phyloP scores from a whole-genome alignment of 495 filamentous ascomycete species.

The Pseudoneurospora amorphoporcata region DNA sequence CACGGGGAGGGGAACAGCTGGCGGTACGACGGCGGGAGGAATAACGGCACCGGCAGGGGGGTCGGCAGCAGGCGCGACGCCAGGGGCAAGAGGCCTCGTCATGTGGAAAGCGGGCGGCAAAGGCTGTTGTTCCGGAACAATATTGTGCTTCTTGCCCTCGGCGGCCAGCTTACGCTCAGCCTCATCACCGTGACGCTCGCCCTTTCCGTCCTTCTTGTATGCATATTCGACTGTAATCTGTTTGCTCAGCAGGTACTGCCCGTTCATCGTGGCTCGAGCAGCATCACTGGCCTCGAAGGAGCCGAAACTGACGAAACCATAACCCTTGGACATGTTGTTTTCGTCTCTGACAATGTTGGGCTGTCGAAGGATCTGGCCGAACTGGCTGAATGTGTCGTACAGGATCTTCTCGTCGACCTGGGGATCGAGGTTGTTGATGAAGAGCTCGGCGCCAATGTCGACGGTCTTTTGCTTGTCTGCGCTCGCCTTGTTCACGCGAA shows the following conservation, averaged over 20 bases:
- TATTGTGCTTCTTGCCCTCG: conserved; percentile 89
- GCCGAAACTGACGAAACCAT: conserved; percentile 91
- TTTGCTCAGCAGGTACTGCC: conserved; percentile 95
- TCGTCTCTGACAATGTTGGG: conserved; percentile 96
- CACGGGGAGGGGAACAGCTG: neutral
- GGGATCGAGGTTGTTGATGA: conserved; percentile 90
- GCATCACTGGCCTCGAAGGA: conserved; percentile 92
- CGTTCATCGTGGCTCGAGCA: conserved; percentile 87
- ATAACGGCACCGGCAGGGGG: conserved; percentile 16
- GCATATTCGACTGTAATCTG: conserved; percentile 93
- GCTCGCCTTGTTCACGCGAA: conserved; percentile 83
- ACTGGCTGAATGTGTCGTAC: conserved; percentile 95
- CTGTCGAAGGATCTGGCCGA: conserved; percentile 70
- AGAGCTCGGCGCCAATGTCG: conserved; percentile 94
- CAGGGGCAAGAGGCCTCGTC: conserved; percentile 9
- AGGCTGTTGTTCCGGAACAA: conserved; percentile 58
- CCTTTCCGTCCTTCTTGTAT: conserved; percentile 98
- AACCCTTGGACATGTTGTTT: conserved; percentile 83
- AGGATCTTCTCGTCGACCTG: conserved; percentile 94
- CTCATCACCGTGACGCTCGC: conserved; percentile 89
- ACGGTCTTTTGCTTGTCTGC: conserved; percentile 95
- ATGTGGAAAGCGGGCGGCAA: conserved; percentile 47
- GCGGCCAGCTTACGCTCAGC: conserved; percentile 88
- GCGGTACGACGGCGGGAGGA: conserved; percentile 8
- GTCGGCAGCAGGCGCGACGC: conserved; percentile 13